Evolutionary conservation across 345 rosid genomes (phyloP).

Genomic region (Balakata baccata): DNA sequence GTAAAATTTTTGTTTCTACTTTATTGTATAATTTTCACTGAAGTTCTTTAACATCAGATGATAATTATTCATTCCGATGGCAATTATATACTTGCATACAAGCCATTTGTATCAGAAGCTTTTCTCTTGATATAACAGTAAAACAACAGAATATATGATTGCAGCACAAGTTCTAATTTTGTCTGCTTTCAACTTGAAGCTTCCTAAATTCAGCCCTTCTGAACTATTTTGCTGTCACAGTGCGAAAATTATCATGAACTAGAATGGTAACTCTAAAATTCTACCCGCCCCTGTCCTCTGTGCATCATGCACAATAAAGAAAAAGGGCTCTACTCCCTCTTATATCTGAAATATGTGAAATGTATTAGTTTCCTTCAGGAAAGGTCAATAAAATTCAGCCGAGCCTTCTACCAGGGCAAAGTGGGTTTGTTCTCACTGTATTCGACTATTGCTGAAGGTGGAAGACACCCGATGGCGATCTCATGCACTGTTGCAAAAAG

Average conservation of each 20-base stretch:
- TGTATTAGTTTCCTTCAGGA: not conserved
- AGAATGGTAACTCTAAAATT: not conserved
- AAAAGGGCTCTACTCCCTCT: not conserved
- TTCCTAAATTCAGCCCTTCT: not conserved
- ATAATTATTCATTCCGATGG: slow-evolving; percentile 5
- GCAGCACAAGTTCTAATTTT: not conserved
- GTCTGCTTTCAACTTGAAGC: slow-evolving; percentile 5
- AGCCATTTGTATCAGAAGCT: not conserved
- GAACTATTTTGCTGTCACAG: not conserved
- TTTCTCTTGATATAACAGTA: not conserved
- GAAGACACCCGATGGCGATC: slow-evolving; percentile 66
- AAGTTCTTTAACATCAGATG: not conserved
- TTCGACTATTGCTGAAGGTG: slow-evolving; percentile 80
- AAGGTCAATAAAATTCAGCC: slow-evolving; percentile 29
- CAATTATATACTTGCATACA: slow-evolving; percentile 2
- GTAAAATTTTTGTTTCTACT: not conserved
- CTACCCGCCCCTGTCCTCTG: slow-evolving; percentile 3
- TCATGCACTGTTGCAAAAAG: slow-evolving; percentile 78
- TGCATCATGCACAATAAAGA: not conserved
- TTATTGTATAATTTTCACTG: not conserved
- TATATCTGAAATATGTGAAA: not conserved
- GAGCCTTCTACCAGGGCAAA: slow-evolving; percentile 36
- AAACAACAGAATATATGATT: not conserved
- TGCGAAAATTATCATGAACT: slow-evolving; percentile 3
- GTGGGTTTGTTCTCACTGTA: slow-evolving; percentile 62